Evolutionary conservation across 2,329 filamentous ascomycete species (phyloP), one percentile per base, ranked within the genome.

Genomic region (Aaosphaeria pasadenensis): DNA sequence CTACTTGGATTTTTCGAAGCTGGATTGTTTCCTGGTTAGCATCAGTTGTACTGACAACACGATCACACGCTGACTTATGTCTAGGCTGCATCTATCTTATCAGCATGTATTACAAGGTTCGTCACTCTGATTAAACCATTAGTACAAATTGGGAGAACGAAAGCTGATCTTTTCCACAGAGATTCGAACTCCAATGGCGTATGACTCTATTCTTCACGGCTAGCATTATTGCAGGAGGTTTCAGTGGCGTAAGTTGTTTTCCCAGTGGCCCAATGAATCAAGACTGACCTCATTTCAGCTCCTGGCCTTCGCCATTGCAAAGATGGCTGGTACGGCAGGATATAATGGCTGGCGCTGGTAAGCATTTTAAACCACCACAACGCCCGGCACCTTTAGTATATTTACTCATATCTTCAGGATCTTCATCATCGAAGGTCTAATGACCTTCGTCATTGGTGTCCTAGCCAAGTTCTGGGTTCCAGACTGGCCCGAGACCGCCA

Each of bases 321-420:
- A 87, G 56, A 77, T 85, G 49, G 83, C 87, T 60, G 74, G 75
- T 29, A 74, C 77, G 5, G 73, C 71, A 9, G 79, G 60, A 2
- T 65, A 67, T 30, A 49, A 61, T 11, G 68, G 64, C 7, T 71
- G 67, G 67, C 58, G 66, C 11, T 69, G 66, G 64, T 40, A 40
- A 11, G 39, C 24, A 36, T 36, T 9, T n/a, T n/a, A 9, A 9
- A 9, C 33, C 33, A 36, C 33, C 30, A 11, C 7, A 38, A 38
- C 31, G n/a, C 2, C 24, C 41, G 28, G 6, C 33, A 5, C 39
- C 6, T 36, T 9, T 36, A 36, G 7, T n/a, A 24, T 13, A 5
- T 36, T 42, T 40, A 43, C 42, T 35, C 30, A 9, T n/a, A 5
- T 13, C 6, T 28, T 51, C 32, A 50, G 51, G 50, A 54, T 65